These are phyloP conservation scores for Cryphonectria radicalis DNA, from an alignment of 2,329 filamentous ascomycete species.

Conservation along the genomic window DNA sequence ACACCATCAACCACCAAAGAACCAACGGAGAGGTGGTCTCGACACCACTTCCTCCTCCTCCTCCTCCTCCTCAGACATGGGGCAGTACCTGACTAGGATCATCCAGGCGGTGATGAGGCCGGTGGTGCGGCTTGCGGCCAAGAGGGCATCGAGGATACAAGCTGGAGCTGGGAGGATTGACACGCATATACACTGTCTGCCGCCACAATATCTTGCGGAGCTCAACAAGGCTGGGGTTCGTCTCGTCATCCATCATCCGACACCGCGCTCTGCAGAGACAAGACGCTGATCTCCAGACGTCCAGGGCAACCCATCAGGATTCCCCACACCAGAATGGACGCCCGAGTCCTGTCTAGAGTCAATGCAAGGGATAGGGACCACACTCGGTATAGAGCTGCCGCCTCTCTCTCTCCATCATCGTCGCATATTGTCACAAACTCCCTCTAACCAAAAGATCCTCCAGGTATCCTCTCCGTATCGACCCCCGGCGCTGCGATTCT, in stretches of 20 bases:
- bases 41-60: neutral
- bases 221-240: slow-evolving; percentile 22
- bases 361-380: slow-evolving; percentile 22
- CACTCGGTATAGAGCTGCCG: slow-evolving; percentile 8
- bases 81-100: slow-evolving; percentile 16
- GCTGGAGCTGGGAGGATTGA: slow-evolving; percentile 36
- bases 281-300: neutral
- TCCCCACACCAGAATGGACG: slow-evolving; percentile 25
- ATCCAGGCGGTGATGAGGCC: slow-evolving; percentile 20
- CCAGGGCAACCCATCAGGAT: slow-evolving; percentile 26
- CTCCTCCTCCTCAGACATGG: slow-evolving; percentile 6
- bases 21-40: neutral
- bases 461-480: slow-evolving; percentile 37
- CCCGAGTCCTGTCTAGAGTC: slow-evolving; percentile 24
- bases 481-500: slow-evolving; percentile 24
- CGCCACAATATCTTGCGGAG: slow-evolving; percentile 23
- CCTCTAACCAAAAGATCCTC: slow-evolving; percentile 24
- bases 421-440: too few species aligned
- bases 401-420: neutral
- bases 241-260: neutral
- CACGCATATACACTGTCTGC: slow-evolving; percentile 26
- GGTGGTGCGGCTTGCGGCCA: slow-evolving; percentile 15
- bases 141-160: slow-evolving; percentile 21
- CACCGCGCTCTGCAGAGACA: neutral
- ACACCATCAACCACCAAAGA: neutral